Evolutionary conservation across 2,329 filamentous ascomycete genomes (phyloP).

Genomic region (Monilinia fructigena): DNA sequence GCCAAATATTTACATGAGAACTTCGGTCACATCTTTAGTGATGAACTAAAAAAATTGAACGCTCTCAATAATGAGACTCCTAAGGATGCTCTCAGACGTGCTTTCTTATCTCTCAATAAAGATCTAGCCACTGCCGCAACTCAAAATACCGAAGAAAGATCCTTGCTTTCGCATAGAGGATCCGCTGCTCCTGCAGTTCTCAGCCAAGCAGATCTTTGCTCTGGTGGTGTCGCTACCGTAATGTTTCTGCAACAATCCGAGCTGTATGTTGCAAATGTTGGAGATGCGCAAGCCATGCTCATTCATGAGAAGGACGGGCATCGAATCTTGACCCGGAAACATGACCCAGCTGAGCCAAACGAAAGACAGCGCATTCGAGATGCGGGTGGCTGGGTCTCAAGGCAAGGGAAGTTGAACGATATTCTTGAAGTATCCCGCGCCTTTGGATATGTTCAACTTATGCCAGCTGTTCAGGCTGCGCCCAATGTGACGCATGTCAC

Average conservation of each 20-base stretch:
- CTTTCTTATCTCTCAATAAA: constrained; percentile 89
- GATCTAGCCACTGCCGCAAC: constrained; percentile 84
- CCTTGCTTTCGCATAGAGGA: constrained; percentile 64
- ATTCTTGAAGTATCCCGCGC: constrained; percentile 86
- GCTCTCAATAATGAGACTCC: constrained; percentile 69
- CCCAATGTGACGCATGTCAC: constrained; percentile 78
- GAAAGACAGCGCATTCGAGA: constrained; percentile 90
- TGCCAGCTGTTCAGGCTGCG: constrained; percentile 89
- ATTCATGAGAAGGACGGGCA: constrained; percentile 85
- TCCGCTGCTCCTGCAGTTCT: constrained; percentile 73
- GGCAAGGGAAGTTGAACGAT: constrained; percentile 92
- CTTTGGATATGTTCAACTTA: constrained; percentile 90
- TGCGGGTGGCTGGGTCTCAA: constrained; percentile 91
- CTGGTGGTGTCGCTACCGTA: constrained; percentile 88
- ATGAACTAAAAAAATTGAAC: constrained; percentile 75
- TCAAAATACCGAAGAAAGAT: constrained; percentile 74
- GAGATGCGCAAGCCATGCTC: constrained; percentile 91
- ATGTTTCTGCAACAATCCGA: constrained; percentile 87
- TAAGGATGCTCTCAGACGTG: constrained; percentile 76
- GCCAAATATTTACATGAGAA: constrained; percentile 97
- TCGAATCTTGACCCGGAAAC: constrained; percentile 82
- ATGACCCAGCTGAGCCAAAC: constrained; percentile 82
- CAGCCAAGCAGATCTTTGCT: constrained; percentile 83
- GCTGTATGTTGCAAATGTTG: constrained; percentile 91
- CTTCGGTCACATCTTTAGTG: constrained; percentile 79